A percentile compares a stretch with the other conserved stretches of the same genome.
Conservation (phyloP, 179 eudicot species). For the Beta lomatogona region DNA sequence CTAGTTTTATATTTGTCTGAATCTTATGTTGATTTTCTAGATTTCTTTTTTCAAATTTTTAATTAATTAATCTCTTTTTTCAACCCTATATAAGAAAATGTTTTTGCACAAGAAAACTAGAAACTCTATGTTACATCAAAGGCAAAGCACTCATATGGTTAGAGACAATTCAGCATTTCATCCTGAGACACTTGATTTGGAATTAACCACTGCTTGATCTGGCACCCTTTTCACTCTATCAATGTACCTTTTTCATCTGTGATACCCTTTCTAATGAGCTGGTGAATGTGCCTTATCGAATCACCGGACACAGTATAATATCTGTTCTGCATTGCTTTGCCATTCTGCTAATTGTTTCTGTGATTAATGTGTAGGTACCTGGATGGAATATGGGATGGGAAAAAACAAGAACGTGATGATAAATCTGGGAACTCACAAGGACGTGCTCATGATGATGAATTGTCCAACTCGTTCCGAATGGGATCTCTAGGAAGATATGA, state of each 20-base stretch:
- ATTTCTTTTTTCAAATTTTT: not conserved
- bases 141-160: not conserved
- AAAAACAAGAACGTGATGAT: conserved; percentile 41
- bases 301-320: not conserved
- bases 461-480: conserved; percentile 35
- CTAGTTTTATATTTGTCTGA: not conserved
- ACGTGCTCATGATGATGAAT: conserved; percentile 22
- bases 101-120: not conserved
- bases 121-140: not conserved
- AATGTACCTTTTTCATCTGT: not conserved
- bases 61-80: not conserved
- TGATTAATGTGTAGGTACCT: conserved; percentile 59
- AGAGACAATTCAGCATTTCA: not conserved
- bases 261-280: not conserved
- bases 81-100: not conserved
- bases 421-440: conserved; percentile 36
- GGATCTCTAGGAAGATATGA: conserved; percentile 33
- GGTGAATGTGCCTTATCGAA: not conserved
- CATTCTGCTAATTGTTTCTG: conserved; percentile 22
- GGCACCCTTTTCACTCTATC: not conserved
- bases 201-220: not conserved
- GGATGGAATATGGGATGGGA: conserved; percentile 66
- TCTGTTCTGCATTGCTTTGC: not conserved
- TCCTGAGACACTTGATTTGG: not conserved
- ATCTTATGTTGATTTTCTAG: not conserved